phyloP scores from a whole-genome alignment of 306 rosid species.

The Arachis hypogaea region DNA sequence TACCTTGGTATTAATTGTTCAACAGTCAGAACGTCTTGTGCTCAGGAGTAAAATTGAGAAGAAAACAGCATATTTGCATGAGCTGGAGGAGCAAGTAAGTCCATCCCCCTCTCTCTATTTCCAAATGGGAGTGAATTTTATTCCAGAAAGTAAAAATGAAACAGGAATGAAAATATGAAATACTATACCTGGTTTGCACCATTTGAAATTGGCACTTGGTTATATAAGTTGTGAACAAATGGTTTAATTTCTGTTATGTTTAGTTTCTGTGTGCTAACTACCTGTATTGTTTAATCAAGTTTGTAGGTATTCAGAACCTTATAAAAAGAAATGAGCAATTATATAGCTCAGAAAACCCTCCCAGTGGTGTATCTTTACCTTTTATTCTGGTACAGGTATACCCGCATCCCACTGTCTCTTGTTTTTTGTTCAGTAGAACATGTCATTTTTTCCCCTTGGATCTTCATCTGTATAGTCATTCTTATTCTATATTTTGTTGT shows the following conservation, averaged over 20 bases:
- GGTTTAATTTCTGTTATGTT: not conserved
- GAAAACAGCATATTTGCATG: conserved; percentile 92
- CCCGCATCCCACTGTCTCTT: conserved; percentile 36
- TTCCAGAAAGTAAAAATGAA: not conserved
- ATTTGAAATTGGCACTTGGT: conserved; percentile 27
- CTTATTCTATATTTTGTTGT: conserved; percentile 8
- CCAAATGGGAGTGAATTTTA: conserved; percentile 6
- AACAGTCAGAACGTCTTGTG: conserved; percentile 72
- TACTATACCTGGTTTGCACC: conserved; percentile 30
- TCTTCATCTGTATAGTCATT: conserved; percentile 5
- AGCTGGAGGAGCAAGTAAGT: conserved; percentile 91
- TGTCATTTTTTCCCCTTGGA: conserved; percentile 23
- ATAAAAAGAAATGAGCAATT: conserved; percentile 87
- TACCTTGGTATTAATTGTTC: conserved; percentile 46
- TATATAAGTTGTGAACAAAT: conserved; percentile 14
- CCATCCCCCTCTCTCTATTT: conserved; percentile 15
- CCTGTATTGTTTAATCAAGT: conserved; percentile 55
- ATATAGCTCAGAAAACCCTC: conserved; percentile 82
- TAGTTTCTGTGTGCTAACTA: conserved; percentile 43
- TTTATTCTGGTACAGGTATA: conserved; percentile 93
- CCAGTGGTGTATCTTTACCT: conserved; percentile 92
- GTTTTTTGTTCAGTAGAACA: conserved; percentile 22
- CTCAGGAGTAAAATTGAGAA: conserved; percentile 80
- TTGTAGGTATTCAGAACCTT: conserved; percentile 87
- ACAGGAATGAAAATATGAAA: not conserved